Base-by-base conservation (phyloP, 2,329 filamentous ascomycete species). In the Fusarium sp. region DNA sequence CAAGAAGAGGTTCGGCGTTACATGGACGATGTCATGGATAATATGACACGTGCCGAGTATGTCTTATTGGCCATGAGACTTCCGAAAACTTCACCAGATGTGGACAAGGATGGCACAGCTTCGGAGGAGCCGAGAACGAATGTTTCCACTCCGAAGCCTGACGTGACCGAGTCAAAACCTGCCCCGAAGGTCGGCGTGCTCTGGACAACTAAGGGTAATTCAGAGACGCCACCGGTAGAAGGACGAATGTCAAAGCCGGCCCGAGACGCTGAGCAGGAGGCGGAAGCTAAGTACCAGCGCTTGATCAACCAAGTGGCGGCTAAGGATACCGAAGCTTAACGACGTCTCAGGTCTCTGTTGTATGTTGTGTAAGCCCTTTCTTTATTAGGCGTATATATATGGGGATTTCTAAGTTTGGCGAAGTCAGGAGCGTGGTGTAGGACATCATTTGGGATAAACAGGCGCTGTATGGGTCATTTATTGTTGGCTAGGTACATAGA, bases 21-120 rank as follows among this genome's bases (percentile, higher is more conserved):
- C 70, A 91, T 92, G 89, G 86, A 91, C 73, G 86, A 90, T 71
- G 81, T 91, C 7, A 91, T 91, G 88, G 85, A 87, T 61, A 89
- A 86, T 65, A 90, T 88, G 84, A 90, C 88, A 10, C 83, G 89
- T 33, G 88, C 88, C 15, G 88, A 91, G 76, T 91, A 90, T 71
- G 82, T 91, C 6, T 78, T 91, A 22, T 79, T 91, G 27, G 89
- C 89, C 13, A 91, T 91, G 88, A 84, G 88, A 47, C 80, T 92
- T 15, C 88, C 88, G 1, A 83, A 83, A 48, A 76, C 65, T 17
- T 66, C 65, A 8, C 70, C 73, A 23, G 76, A 78, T 4, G 71
- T 72, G n/a, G 76, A 79, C 3, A 75, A 74, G 33, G 75, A 78
- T 13, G 70, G 68, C 7, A 64, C 56, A 13, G 58, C 56, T 20